Base-by-base conservation (phyloP, 495 filamentous ascomycete species). In the Jackrogersella multiformis region DNA sequence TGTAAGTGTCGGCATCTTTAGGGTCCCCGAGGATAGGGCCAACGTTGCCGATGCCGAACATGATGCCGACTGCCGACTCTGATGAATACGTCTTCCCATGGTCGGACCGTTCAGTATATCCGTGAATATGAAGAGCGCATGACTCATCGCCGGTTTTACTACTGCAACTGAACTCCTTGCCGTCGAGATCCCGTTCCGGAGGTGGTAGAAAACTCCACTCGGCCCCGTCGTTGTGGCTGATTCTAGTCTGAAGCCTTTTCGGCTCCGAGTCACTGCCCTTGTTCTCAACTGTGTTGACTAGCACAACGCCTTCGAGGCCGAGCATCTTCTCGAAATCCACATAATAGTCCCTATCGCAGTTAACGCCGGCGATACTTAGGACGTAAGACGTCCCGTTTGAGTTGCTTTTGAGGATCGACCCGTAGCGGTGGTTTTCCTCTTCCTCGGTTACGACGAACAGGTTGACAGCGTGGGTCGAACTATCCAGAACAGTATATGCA, bases 281-380 rank as follows among this genome's bases (percentile, higher is more conserved):
- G 73, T 98, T 98, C 21, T 81, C 81, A 15, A 99, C 92, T 13
- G 91, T 82, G 68, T 98, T 99, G 46, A 90, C 91, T 36, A 97
- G 72, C 18, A 90, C 87, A 52, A 98, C 92, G 26, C 95, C 95
- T 74, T 98, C 93, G 28, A 98, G 82, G 4, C 91, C 92, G 23
- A 89, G 86, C 85, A 96, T 92, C 81, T 96, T 96, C 74, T 99
- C 95, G 73, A 97, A 99, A 75, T 99, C 95, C 36, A 95, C 93
- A 73, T 89, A 97, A 39, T 90, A 93, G 0, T 52, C 64, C 2
- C 82, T 77, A 68, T 96, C 87, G 56, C 90, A 84, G 76, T 97
- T 97, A 68, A 97, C 90, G 0, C 83, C 85, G 46, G 84, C 78
- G 7, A 94, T 79, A 75, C 90, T 94, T 49, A 94, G 79, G 18